Evolutionary conservation across 495 filamentous ascomycete species (phyloP).

Genomic region (Apiosordaria backusii): DNA sequence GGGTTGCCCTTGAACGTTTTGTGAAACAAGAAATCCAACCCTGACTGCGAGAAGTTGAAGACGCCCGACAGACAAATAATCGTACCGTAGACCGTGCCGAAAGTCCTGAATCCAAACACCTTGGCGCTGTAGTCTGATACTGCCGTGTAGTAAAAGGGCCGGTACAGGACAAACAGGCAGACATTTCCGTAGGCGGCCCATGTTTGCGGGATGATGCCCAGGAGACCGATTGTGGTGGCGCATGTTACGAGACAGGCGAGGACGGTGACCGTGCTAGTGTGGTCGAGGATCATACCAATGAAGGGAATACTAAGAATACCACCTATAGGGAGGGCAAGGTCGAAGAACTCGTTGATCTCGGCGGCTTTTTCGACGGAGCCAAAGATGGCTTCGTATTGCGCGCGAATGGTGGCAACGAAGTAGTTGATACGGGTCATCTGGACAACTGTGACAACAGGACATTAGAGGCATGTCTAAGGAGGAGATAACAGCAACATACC

Average conservation of each 20-base stretch:
- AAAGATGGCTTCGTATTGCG: constrained; percentile 83
- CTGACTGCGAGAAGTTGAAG: constrained; percentile 82
- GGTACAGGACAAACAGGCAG: constrained; percentile 71
- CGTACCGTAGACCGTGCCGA: constrained; percentile 93
- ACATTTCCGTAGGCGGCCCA: constrained; percentile 77
- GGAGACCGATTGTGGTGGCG: constrained; percentile 72
- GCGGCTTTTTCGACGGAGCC: constrained; percentile 53
- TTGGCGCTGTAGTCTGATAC: constrained; percentile 85
- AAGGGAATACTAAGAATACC: constrained; percentile 84
- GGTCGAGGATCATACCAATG: constrained; percentile 79
- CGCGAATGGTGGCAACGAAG: constrained; percentile 87
- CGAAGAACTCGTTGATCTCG: constrained; percentile 79
- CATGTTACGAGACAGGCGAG: constrained; percentile 67
- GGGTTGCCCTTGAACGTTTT: constrained; percentile 67
- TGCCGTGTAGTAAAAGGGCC: constrained; percentile 73
- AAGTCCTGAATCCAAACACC: constrained; percentile 93
- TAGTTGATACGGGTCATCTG: constrained; percentile 97
- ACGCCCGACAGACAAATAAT: constrained; percentile 87
- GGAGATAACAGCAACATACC: constrained; percentile 15
- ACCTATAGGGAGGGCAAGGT: constrained; percentile 81
- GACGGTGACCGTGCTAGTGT: constrained; percentile 66
- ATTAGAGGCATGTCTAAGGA: background rate
- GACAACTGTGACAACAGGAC: constrained; percentile 46
- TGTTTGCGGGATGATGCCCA: constrained; percentile 68
- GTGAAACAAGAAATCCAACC: constrained; percentile 76